Evolutionary conservation across 305 asterid species (phyloP), one percentile per base, ranked within the genome.

Genomic region (Solanum hybrid): DNA sequence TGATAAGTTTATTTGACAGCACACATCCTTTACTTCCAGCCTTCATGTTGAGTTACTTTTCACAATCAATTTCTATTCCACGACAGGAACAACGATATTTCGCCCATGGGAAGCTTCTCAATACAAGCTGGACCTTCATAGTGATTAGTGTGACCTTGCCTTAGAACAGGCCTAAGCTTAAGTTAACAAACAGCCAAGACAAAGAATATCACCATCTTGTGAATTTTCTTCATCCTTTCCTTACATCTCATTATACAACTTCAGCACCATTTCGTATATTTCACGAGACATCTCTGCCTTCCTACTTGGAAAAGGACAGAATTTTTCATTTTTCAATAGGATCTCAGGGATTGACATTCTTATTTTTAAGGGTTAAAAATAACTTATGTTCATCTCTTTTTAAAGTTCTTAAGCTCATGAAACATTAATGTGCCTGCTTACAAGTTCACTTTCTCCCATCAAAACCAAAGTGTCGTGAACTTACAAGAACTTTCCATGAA

Each of bases 401-500:
- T 79, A 14, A 79, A 26, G 29, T 79, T 79, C n/a, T 24, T 79
- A 79, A 79, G 35, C 64, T 37, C 86, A 79, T 79, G 64, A 0
- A 37, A 79, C 51, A 35, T 37, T 31, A 31, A 31, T 31, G 34
- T 31, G 34, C 5, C 34, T 31, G 34, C 34, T 31, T 31, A 3
- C 34, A 31, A 31, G 34, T 31, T 36, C 85, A 22, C 10, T 22
- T 78, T 79, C 79, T 36, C 85, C 31, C 56, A 79, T 79, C 38
- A 79, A 35, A 22, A 79, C 85, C 85, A 78, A 7, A 79, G 12
- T 4, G 34, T 79, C 29, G 8, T 79, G 86, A 79, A 79, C 85
- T 24, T 79, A n/a, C 64, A 79, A 95, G 75, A 95, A 95, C 93
- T 95, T 96, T 10, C 97, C 98, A 80, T 95, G 98, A 89, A 96